A percentile compares a stretch with the other conserved stretches of the same genome.
phyloP scores from a whole-genome alignment of 805 yeast genomes.

The Middelhovenomyces tepae region DNA sequence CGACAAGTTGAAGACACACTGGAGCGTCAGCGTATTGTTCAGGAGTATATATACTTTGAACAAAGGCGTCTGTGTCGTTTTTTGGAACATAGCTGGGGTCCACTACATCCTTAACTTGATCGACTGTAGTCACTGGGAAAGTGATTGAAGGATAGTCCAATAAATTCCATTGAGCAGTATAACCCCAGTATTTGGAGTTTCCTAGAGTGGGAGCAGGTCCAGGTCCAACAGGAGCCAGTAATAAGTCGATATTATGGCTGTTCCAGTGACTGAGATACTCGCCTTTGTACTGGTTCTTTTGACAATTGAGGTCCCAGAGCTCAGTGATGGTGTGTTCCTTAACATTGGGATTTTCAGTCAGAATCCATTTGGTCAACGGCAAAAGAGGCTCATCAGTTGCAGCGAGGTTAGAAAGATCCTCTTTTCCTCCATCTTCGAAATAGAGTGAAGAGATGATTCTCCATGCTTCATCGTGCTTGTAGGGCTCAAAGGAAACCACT shows the following conservation, averaged over 20 bases:
- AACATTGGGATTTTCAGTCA: background rate
- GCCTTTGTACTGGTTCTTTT: background rate
- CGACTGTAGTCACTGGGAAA: slow-evolving; percentile 13
- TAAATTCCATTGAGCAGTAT: slow-evolving; percentile 15
- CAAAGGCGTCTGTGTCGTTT: background rate
- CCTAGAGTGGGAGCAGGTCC: background rate
- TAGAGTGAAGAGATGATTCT: slow-evolving; percentile 33
- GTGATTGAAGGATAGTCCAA: slow-evolving; percentile 16
- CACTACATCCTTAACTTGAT: background rate
- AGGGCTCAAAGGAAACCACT: slow-evolving; percentile 20
- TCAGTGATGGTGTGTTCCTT: slow-evolving; percentile 3
- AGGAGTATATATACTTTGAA: background rate
- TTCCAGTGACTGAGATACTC: background rate
- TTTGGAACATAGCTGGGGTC: background rate
- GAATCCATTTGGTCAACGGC: background rate
- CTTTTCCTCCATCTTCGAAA: slow-evolving; percentile 58
- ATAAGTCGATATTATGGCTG: background rate
- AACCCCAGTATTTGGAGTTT: slow-evolving; percentile 3
- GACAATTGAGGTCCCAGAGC: slow-evolving; percentile 1
- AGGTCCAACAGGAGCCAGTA: background rate
- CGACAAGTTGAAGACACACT: background rate
- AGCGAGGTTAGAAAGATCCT: slow-evolving; percentile 41
- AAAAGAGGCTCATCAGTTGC: slow-evolving; percentile 61
- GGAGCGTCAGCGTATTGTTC: slow-evolving; percentile 1
- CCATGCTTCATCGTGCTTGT: slow-evolving; percentile 24